A percentile compares a stretch with the other conserved stretches of the same genome.
Conservation (phyloP, 169 alveolate genomes). For the Blepharisma undulans region DNA sequence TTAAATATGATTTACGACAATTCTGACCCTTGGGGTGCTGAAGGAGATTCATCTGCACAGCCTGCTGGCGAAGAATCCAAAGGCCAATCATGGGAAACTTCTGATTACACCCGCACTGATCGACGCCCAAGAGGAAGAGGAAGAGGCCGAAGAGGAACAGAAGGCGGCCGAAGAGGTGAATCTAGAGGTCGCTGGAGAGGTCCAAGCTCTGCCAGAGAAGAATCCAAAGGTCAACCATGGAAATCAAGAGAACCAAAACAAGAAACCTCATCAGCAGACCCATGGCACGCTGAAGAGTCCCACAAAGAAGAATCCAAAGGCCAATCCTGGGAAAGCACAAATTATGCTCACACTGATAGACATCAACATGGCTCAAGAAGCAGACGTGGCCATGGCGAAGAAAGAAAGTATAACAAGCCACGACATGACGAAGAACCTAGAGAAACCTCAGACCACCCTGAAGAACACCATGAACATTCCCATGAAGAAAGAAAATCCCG, state of each 20-base stretch:
- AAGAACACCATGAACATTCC: not conserved
- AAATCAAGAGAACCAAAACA: not conserved
- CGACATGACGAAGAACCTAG: not conserved
- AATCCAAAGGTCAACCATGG: not conserved
- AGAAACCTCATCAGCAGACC: not conserved
- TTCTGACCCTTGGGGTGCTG: conserved; percentile 11
- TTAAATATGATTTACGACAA: no score
- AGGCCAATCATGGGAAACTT: not conserved
- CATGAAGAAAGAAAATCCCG: not conserved
- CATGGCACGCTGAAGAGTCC: not conserved
- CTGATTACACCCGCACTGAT: not conserved
- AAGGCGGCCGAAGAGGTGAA: not conserved
- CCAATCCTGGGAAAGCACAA: no score
- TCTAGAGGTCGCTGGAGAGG: no score
- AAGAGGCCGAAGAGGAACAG: not conserved
- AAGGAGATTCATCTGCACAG: not conserved
- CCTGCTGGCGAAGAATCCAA: not conserved
- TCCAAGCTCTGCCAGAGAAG: no score
- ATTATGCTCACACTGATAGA: not conserved
- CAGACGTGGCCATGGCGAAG: not conserved
- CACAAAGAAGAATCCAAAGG: no score
- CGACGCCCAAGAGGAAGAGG: conserved; percentile 7
- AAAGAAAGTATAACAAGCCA: not conserved
- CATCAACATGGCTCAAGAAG: not conserved
- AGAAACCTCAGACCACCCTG: not conserved